Percentiles rank a stretch among this genome's conserved stretches.
Conservation (phyloP, 2,329 filamentous ascomycete species). For the Neonectria neomacrospora region DNA sequence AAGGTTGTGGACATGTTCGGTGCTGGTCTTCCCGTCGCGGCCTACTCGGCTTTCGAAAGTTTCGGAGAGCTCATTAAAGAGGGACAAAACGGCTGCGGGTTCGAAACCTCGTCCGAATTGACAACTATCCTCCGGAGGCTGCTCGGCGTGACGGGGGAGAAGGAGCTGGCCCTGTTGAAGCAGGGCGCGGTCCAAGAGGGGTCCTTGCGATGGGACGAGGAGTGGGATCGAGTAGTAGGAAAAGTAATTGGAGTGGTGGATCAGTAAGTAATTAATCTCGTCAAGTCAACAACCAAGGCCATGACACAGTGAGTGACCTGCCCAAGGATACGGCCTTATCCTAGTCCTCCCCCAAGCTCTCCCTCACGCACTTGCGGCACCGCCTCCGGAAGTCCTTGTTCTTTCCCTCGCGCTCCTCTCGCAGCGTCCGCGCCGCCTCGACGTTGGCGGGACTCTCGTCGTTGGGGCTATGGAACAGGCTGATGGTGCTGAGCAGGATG, state of each 20-base stretch:
- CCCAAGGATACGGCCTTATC: background rate
- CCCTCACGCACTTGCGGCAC: constrained; percentile 81
- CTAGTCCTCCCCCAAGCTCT: constrained; percentile 80
- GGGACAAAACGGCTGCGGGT: constrained; percentile 86
- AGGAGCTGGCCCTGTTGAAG: constrained; percentile 70
- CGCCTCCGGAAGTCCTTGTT: constrained; percentile 80
- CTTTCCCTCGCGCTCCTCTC: constrained; percentile 75
- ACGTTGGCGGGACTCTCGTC: constrained; percentile 96
- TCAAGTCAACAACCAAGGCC: constrained; percentile 28
- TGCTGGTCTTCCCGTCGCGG: constrained; percentile 87
- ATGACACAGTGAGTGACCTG: constrained; percentile 11
- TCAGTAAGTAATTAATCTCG: constrained; percentile 26
- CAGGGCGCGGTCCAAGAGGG: constrained; percentile 80
- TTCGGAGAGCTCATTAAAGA: constrained; percentile 93
- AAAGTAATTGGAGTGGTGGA: constrained; percentile 68
- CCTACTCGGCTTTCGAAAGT: constrained; percentile 86
- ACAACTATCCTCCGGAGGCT: constrained; percentile 71
- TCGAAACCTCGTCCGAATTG: constrained; percentile 76
- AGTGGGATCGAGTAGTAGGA: constrained; percentile 89
- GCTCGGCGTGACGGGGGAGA: constrained; percentile 62
- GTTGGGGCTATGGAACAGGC: constrained; percentile 91
- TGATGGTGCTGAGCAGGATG: constrained; percentile 91
- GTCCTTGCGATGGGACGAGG: constrained; percentile 84
- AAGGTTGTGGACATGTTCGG: constrained; percentile 99
- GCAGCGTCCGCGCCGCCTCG: constrained; percentile 88